Evolutionary conservation across 177 flowering plant genomes (phyloP).

Genomic region (Telopea speciosissima): DNA sequence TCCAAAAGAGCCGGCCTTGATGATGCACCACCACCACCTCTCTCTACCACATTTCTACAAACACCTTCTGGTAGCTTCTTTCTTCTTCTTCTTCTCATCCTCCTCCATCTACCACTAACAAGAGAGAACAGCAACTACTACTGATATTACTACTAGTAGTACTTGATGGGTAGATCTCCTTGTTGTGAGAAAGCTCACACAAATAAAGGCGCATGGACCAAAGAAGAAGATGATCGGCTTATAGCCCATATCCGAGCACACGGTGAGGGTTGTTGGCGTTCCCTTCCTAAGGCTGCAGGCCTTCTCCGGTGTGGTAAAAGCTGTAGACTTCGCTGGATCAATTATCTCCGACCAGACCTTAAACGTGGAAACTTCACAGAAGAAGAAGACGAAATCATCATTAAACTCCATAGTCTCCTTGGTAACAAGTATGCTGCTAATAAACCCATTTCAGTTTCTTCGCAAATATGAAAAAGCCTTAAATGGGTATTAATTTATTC

Average conservation of each 20-base stretch:
- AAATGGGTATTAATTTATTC: no score
- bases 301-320: constrained; percentile 49
- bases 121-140: not conserved
- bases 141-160: not conserved
- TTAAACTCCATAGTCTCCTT: constrained; percentile 38
- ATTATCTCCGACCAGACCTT: constrained; percentile 46
- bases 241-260: constrained; percentile 33
- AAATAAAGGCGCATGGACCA: constrained; percentile 99
- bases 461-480: no score
- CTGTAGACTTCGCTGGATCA: constrained; percentile 48
- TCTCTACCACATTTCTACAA: no score
- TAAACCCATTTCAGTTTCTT: not conserved
- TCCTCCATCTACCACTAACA: not conserved
- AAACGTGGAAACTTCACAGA: constrained; percentile 43
- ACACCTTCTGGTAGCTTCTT: no score
- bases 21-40: constrained; percentile 4
- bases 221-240: constrained; percentile 46
- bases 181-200: constrained; percentile 99
- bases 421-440: constrained; percentile 37
- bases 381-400: constrained; percentile 43
- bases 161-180: constrained; percentile 90
- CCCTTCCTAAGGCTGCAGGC: constrained; percentile 48
- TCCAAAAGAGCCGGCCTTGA: constrained; percentile 37
- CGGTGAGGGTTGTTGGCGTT: constrained; percentile 50
- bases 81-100: not conserved